Conservation (phyloP, 257 asterid species). For the Cynanchum wilfordii region DNA sequence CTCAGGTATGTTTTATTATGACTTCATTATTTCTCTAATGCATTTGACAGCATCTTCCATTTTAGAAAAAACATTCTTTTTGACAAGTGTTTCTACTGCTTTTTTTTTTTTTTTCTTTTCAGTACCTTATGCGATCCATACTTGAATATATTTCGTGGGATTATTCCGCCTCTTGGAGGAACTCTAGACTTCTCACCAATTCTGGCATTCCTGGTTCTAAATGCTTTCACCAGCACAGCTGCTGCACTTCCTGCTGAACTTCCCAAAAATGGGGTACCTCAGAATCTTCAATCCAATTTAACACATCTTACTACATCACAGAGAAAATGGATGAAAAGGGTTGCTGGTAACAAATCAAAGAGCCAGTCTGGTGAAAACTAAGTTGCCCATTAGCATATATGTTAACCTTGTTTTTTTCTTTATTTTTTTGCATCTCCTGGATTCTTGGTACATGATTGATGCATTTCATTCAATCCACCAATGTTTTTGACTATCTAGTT, state of each 20-base stretch:
- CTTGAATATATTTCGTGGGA: constrained; percentile 89
- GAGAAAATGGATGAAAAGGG: constrained; percentile 68
- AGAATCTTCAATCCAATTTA: constrained; percentile 19
- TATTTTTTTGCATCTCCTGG: not conserved
- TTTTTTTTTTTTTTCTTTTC: constrained; percentile 21
- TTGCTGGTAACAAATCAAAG: constrained; percentile 39
- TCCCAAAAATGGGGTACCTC: constrained; percentile 41
- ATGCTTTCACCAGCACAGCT: constrained; percentile 75
- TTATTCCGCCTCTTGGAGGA: constrained; percentile 97
- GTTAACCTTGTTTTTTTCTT: not conserved
- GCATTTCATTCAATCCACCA: constrained; percentile 1
- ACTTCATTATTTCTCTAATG: constrained; percentile 6
- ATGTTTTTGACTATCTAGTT: not conserved
- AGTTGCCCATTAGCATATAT: constrained; percentile 9
- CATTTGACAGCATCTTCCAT: not conserved
- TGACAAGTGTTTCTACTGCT: too few relatives aligned
- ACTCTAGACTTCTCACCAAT: constrained; percentile 81
- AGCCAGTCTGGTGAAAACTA: constrained; percentile 20
- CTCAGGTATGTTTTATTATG: constrained; percentile 48
- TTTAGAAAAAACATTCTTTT: not conserved
- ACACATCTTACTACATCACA: constrained; percentile 37
- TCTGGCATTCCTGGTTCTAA: constrained; percentile 71
- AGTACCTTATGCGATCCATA: constrained; percentile 95
- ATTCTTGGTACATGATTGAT: not conserved
- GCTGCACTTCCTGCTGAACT: constrained; percentile 95